These are phyloP conservation scores for Elsinoe australis DNA, from an alignment of 2,329 filamentous ascomycete species.

Conservation along the genomic window DNA sequence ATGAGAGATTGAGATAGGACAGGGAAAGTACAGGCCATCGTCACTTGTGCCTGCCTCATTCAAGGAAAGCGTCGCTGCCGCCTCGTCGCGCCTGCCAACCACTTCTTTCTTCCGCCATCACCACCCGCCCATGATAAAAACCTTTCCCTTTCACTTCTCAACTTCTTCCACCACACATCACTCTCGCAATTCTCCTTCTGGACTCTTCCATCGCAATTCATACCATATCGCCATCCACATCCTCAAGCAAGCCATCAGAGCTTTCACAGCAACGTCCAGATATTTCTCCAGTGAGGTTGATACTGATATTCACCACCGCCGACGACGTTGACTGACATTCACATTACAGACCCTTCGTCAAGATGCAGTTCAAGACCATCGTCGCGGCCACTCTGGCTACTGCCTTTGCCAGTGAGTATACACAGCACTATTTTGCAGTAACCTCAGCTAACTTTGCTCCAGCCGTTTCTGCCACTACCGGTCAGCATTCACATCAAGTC, in stretches of 20 bases:
- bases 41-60: conserved; percentile 8
- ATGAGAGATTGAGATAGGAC: not conserved
- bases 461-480: conserved; percentile 14
- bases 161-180: conserved; percentile 12
- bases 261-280: conserved; percentile 12
- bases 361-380: conserved; percentile 16
- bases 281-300: conserved; percentile 16
- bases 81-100: not conserved
- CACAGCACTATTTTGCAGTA: not conserved
- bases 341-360: conserved; percentile 9
- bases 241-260: conserved; percentile 7
- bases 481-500: not conserved
- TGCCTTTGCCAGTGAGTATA: conserved; percentile 14
- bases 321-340: conserved; percentile 5
- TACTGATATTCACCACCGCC: not conserved
- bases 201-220: conserved; percentile 15
- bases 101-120: not conserved
- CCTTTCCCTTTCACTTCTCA: not conserved
- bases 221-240: conserved; percentile 17
- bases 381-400: conserved; percentile 14
- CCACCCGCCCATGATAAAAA: conserved; percentile 1
- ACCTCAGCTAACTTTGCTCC: conserved; percentile 2
- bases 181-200: conserved; percentile 13
- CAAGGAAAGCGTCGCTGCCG: conserved; percentile 2
- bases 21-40: not conserved